These are phyloP conservation scores for Pleoardoris graminearum DNA, from an alignment of 2,329 filamentous ascomycete genomes.

Conservation along the genomic window DNA sequence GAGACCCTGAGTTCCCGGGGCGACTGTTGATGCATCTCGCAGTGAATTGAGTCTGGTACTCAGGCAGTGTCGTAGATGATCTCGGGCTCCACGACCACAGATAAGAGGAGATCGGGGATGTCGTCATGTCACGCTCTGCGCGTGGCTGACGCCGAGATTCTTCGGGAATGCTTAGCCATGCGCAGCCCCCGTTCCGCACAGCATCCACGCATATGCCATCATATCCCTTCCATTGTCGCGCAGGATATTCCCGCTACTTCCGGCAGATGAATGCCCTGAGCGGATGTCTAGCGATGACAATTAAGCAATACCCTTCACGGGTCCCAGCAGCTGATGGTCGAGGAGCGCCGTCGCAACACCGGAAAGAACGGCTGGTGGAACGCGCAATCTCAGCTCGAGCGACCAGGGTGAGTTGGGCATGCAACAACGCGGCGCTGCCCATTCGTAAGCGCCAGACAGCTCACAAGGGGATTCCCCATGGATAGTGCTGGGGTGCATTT, in stretches of 20 bases:
- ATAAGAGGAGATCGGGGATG: background rate
- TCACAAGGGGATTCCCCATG: background rate
- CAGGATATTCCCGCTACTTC: conserved; percentile 18
- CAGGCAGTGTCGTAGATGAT: background rate
- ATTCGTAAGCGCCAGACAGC: background rate
- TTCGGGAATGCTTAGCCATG: conserved; percentile 14
- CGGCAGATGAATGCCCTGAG: conserved; percentile 8
- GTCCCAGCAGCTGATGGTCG: conserved; percentile 4
- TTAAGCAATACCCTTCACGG: background rate
- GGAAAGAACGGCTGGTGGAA: background rate
- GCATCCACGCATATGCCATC: conserved; percentile 11
- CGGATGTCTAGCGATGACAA: background rate
- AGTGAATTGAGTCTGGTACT: background rate
- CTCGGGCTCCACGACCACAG: background rate
- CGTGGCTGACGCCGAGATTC: conserved; percentile 10
- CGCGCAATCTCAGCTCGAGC: background rate
- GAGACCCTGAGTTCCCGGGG: conserved; percentile 1
- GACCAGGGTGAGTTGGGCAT: background rate
- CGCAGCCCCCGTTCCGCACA: conserved; percentile 9
- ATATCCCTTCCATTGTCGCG: background rate
- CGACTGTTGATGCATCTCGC: background rate
- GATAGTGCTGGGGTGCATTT: background rate
- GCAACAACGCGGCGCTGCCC: background rate
- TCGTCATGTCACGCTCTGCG: conserved; percentile 11
- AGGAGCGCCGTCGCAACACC: too few relatives aligned